Base-by-base conservation (phyloP, 345 rosid species). In the Streptanthus diversifolius region DNA sequence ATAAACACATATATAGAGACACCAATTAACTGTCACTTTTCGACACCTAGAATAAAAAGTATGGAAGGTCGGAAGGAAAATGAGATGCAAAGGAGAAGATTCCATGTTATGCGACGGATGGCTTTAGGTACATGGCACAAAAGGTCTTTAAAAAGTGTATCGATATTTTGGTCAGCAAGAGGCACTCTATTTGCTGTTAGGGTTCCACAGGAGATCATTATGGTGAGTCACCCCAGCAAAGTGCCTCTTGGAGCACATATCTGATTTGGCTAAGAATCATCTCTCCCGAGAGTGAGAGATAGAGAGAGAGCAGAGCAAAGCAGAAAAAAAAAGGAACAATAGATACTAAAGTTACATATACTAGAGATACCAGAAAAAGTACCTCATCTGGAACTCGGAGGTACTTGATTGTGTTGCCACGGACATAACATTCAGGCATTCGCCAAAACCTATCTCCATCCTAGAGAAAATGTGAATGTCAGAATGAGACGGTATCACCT, bases 301-400 rank as follows among this genome's bases (percentile, higher is more conserved):
- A 29, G 32, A 29, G 74, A 75, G 3, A 25, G 25, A 61, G 2
- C 1, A 5, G 9, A 2, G 5, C 39, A 8, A 18, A 49, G 4
- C 0, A 4, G 0, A 35, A 22, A 4, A 35, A 45, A 12, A 2
- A 44, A 10, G 10, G 17, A 3, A 45, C 22, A 13, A 40, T 14
- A 29, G 19, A 52, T 25, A 39, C 32, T 33, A 8, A 41, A 49
- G 29, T n/a, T 1, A 3, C 52, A 51, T 25, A 14, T 21, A 58
- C 8, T 21, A 4, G n/a, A 49, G 3, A 44, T 4, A 4, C 55
- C 63, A 48, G 13, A 63, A 5, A n/a, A 55, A 57, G n/a, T 69
- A 95, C 98, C 99, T 88, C 99, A 80, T 95, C 98, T 15, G 99
- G 99, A 85, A 95, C 98, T 56, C 98, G 91, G 47, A 95, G 98